Conservation (phyloP, 495 filamentous ascomycete species). For the Talaromyces liani region DNA sequence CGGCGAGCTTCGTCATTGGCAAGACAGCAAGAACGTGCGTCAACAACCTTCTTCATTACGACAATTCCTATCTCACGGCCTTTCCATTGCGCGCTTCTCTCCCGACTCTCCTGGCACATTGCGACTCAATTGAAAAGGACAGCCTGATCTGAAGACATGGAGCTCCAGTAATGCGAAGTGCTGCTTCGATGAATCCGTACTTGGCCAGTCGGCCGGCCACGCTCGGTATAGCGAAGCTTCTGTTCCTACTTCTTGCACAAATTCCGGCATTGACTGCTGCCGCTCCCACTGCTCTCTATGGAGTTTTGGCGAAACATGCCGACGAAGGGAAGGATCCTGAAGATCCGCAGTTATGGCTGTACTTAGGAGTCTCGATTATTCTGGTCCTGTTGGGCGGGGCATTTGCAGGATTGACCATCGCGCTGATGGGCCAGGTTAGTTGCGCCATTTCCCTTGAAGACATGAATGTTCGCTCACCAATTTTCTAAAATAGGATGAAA, state of each 20-base stretch:
- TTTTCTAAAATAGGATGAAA: conserved; percentile 62
- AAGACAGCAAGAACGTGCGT: not conserved
- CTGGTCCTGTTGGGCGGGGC: conserved; percentile 83
- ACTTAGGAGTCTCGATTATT: conserved; percentile 58
- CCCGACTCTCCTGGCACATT: not conserved
- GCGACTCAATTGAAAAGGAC: not conserved
- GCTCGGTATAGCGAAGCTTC: conserved; percentile 40
- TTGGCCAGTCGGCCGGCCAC: conserved; percentile 35
- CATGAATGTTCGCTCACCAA: not conserved
- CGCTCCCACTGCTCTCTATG: conserved; percentile 14
- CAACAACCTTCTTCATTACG: not conserved
- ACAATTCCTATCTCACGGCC: not conserved
- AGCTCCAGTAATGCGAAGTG: not conserved
- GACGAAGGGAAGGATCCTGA: conserved; percentile 31
- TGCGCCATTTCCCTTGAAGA: not conserved
- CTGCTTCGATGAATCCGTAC: conserved; percentile 17
- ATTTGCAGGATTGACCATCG: conserved; percentile 96
- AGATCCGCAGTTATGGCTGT: conserved; percentile 60
- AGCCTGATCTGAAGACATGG: not conserved
- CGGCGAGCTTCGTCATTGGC: conserved; percentile 6
- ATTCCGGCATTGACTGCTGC: conserved; percentile 38
- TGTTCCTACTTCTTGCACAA: conserved; percentile 37
- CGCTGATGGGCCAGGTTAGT: conserved; percentile 52
- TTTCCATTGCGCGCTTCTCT: not conserved
- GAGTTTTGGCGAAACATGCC: conserved; percentile 10